A percentile compares a stretch with the other conserved stretches of the same genome.
phyloP scores from a whole-genome alignment of 164 flowering plant genomes.

The Paratinospora sagittata region DNA sequence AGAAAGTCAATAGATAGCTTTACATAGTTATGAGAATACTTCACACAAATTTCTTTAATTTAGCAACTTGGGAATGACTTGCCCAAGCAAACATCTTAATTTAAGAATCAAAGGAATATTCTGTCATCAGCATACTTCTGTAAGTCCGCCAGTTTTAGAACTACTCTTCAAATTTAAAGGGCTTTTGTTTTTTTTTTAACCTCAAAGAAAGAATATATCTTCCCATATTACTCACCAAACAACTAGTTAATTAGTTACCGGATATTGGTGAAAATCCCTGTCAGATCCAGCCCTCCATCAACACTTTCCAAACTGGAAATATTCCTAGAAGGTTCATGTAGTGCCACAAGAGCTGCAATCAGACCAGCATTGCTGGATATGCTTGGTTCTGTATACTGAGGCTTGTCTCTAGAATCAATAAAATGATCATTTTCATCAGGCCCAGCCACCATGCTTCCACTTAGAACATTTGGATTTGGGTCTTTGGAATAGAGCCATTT shows the following conservation, averaged over 20 bases:
- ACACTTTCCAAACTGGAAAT: slow-evolving; percentile 14
- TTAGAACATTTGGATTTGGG: slow-evolving; percentile 42
- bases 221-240: no score
- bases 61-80: no score
- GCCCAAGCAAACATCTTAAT: no score
- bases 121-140: no score
- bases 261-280: slow-evolving; percentile 37
- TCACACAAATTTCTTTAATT: no score
- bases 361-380: slow-evolving; percentile 66
- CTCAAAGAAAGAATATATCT: no score
- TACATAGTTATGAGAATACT: no score
- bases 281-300: slow-evolving; percentile 32
- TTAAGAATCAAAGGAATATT: no score
- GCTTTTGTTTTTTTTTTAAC: no score
- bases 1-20: no score
- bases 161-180: no score
- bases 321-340: slow-evolving; percentile 31
- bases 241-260: not conserved
- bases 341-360: slow-evolving; percentile 68
- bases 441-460: slow-evolving; percentile 69
- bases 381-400: slow-evolving; percentile 52
- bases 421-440: slow-evolving; percentile 48
- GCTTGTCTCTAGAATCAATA: slow-evolving; percentile 34
- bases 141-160: no score
- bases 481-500: slow-evolving; percentile 39